Evolutionary conservation across 2,329 filamentous ascomycete genomes (phyloP).

Genomic region (Leptodontidium sp.): DNA sequence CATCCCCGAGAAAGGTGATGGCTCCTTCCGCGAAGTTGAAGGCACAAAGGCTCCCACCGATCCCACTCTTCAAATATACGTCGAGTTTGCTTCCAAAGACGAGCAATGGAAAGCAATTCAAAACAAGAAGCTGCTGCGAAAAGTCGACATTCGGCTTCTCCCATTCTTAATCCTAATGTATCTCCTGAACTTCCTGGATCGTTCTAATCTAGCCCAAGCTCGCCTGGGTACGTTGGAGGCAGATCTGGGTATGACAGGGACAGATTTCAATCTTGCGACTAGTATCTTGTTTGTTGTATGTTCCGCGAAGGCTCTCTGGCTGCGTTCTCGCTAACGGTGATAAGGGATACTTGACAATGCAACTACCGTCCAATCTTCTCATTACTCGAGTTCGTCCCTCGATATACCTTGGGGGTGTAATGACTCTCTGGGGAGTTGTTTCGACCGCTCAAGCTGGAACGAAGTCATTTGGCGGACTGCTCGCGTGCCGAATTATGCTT

Average conservation of each 20-base stretch:
- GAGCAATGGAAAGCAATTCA: conserved; percentile 44
- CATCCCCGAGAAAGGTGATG: neutral
- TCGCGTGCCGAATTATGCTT: conserved; percentile 58
- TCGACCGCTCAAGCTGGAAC: conserved; percentile 56
- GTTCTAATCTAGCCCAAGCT: conserved; percentile 60
- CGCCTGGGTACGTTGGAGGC: conserved; percentile 60
- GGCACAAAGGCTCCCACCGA: neutral
- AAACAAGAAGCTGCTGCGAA: conserved; percentile 51
- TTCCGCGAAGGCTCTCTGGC: neutral
- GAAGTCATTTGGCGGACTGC: conserved; percentile 52
- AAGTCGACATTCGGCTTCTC: conserved; percentile 60
- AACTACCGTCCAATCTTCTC: conserved; percentile 57
- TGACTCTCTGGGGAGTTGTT: conserved; percentile 51
- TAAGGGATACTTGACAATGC: conserved; percentile 56
- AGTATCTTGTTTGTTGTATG: conserved; percentile 62
- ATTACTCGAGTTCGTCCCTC: conserved; percentile 54
- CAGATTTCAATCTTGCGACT: conserved; percentile 64
- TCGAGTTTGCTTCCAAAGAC: conserved; percentile 44
- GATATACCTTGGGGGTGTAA: conserved; percentile 52
- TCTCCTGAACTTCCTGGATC: conserved; percentile 63
- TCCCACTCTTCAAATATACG: conserved; percentile 30
- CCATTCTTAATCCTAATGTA: conserved; percentile 64
- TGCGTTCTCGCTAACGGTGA: neutral
- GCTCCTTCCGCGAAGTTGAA: conserved; percentile 9
- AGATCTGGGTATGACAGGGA: conserved; percentile 62